Percentiles rank a stretch among this genome's conserved stretches.
Evolutionary conservation across 257 asterid species (phyloP).

Genomic region (Gentiana dahurica): DNA sequence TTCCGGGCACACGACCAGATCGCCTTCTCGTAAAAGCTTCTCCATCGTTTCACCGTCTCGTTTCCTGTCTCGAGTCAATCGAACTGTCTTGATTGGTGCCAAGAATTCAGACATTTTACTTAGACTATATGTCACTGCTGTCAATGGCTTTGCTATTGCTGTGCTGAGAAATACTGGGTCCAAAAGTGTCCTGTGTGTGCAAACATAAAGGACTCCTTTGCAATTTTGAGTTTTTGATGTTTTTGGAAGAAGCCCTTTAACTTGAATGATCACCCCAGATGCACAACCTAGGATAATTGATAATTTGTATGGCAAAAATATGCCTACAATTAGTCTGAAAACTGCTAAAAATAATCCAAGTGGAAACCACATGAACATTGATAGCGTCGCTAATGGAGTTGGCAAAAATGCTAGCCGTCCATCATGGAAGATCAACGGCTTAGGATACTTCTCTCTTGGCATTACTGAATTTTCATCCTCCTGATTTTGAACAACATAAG

Average conservation of each 20-base stretch:
- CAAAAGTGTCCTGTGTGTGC: conserved; percentile 71
- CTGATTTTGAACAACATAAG: conserved; percentile 33
- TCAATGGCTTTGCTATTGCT: conserved; percentile 34
- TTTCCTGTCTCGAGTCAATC: conserved; percentile 49
- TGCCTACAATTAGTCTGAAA: conserved; percentile 45
- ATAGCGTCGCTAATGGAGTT: conserved; percentile 55
- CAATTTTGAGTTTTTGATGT: conserved; percentile 10
- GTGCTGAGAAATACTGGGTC: conserved; percentile 81
- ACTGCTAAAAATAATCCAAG: conserved; percentile 45
- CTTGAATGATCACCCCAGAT: conserved; percentile 34
- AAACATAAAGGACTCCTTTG: conserved; percentile 63
- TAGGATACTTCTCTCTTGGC: conserved; percentile 63
- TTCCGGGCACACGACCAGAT: conserved; percentile 84
- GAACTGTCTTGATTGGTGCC: conserved; percentile 61
- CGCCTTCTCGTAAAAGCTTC: conserved; percentile 46
- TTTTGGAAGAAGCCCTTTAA: conserved; percentile 26
- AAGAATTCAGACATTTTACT: conserved; percentile 77
- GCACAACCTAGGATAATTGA: conserved; percentile 29
- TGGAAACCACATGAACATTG: conserved; percentile 84
- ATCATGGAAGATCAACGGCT: conserved; percentile 81
- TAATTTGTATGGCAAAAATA: conserved; percentile 39
- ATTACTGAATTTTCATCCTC: conserved; percentile 34
- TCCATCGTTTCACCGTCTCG: conserved; percentile 55
- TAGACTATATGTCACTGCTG: conserved; percentile 85
- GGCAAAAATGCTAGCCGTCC: conserved; percentile 83